Evolutionary conservation across 2,329 filamentous ascomycete genomes (phyloP).

Genomic region (Xylariaceae sp.): DNA sequence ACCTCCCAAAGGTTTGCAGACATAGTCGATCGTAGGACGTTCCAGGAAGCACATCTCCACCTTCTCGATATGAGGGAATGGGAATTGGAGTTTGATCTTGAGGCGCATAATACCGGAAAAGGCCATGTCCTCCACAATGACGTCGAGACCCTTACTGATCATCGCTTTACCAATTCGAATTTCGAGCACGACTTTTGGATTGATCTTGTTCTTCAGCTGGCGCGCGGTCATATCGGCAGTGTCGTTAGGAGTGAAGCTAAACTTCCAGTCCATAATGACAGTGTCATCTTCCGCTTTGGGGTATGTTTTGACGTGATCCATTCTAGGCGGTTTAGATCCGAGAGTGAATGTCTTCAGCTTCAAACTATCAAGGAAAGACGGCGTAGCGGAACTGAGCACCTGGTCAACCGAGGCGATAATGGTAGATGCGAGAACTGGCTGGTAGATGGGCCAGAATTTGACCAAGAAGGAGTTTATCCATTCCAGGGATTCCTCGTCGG

Average conservation of each 20-base stretch:
- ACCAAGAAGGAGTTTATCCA: conserved; percentile 99
- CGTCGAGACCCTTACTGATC: conserved; percentile 93
- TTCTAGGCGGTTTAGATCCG: conserved; percentile 87
- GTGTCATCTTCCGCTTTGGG: conserved; percentile 92
- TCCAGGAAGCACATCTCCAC: conserved; percentile 94
- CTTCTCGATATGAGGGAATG: conserved; percentile 92
- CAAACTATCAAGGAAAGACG: conserved; percentile 87
- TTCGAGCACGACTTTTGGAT: conserved; percentile 93
- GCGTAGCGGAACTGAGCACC: conserved; percentile 87
- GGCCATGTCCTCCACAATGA: conserved; percentile 97
- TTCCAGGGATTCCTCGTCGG: conserved; percentile 86
- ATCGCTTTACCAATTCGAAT: conserved; percentile 93
- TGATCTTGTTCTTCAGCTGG: conserved; percentile 92
- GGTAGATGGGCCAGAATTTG: conserved; percentile 99
- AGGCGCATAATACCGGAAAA: conserved; percentile 94
- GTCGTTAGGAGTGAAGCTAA: conserved; percentile 97
- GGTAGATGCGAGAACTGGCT: conserved; percentile 85
- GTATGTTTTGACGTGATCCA: conserved; percentile 98
- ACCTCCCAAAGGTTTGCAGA: conserved; percentile 94
- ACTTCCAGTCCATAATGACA: conserved; percentile 99
- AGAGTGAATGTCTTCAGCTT: conserved; percentile 91
- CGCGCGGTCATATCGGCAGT: conserved; percentile 83
- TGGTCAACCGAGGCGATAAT: conserved; percentile 94
- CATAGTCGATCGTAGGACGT: conserved; percentile 86
- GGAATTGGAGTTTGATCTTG: conserved; percentile 94